Base-by-base conservation (phyloP, 2,329 filamentous ascomycete species). In the Neonectria ditissima region DNA sequence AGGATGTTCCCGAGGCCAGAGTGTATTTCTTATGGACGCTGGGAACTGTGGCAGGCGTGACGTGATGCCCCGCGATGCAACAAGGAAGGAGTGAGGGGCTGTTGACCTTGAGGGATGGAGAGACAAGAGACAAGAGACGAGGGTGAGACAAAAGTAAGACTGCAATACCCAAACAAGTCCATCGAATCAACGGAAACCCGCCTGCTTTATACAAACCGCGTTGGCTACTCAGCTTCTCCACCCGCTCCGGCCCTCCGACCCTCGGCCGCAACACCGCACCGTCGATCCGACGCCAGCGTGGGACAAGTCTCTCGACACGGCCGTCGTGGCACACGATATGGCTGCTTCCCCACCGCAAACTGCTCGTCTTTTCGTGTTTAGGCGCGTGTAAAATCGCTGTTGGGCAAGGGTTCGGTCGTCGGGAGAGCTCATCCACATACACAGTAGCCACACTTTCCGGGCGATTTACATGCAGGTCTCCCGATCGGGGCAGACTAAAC, bases 191-290 rank as follows among this genome's bases (percentile, higher is more conserved):
- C 5, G n/a, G 10, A 18, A 50, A 32, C 18, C n/a, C 26, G 3
- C 45, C 26, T 5, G 18, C 28, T 7, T 48, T 44, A 51, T 45
- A 45, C 44, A 52, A 56, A 18, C 7, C 45, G 20, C 16, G 44
- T 51, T 24, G 18, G 32, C 7, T 44, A 44, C 11, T 32, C 14
- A 24, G 6, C 41, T 37, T 26, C 57, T 26, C 47, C 51, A 41
- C 39, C 44, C 30, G 22, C 53, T 30, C 37, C 51, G 41, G 61
- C 20, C 30, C 53, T 50, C 45, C 51, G 41, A 63, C 30, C 37
- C 54, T 55, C 48, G 37, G 47, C 63, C 56, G 69, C 70, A 64
- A 66, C 67, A 28, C 41, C 69, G 70, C 63, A 55, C 65, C 70
- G 70, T 43, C 55, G 41, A 63, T 62, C 70, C 70, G 69, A 51